Evolutionary conservation across 139 green algal species (phyloP), one percentile per base, ranked within the genome.

Genomic region (Chlamydomonas applanata): DNA sequence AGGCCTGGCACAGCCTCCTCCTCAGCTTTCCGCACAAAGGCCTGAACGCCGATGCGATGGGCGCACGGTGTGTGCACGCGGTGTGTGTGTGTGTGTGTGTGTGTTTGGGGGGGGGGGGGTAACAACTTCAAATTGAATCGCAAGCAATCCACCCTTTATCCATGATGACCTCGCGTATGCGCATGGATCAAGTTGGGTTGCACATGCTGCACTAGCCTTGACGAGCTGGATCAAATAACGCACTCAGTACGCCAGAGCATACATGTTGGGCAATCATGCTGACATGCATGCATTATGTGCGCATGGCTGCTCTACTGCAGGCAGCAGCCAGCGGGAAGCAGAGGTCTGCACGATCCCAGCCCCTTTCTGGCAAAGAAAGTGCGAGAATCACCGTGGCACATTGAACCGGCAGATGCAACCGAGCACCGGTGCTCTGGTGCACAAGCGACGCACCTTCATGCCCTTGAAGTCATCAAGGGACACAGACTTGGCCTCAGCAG

Each of bases 1-100:
- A 88, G 68, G 25, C 76, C 73, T 45, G 79, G 70, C 24, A 79
- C 73, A 65, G 80, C 74, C 30, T 73, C 76, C 59, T 77, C 72
- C 61, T 81, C 75, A 3, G 72, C 75, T 72, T 83, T 84, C 66
- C 67, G 64, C n/a, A 83, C 61, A 19, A 53, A 71, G 24, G 60
- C 52, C 59, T 71, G 7, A 44, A 19, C 34, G 25, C 11, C 4
- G 16, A 25, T 40, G 61, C 61, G 54, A 44, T 22, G 9, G 61
- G 20, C 20, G n/a, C 29, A 20, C 25, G 20, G 4, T 11, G 7
- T 7, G 7, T 49, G 11, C 40, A 49, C 7, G 40, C 40, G 7
- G 40, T 49, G 7, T 49, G 40, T 49, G 40, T 49, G 40, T 49
- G 40, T 11, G 40, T 49, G 40, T 49, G 61, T 69, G 19, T 33